Percentiles rank a stretch among this genome's conserved stretches.
Conservation (phyloP, 306 rosid species). For the Inga oerstediana region DNA sequence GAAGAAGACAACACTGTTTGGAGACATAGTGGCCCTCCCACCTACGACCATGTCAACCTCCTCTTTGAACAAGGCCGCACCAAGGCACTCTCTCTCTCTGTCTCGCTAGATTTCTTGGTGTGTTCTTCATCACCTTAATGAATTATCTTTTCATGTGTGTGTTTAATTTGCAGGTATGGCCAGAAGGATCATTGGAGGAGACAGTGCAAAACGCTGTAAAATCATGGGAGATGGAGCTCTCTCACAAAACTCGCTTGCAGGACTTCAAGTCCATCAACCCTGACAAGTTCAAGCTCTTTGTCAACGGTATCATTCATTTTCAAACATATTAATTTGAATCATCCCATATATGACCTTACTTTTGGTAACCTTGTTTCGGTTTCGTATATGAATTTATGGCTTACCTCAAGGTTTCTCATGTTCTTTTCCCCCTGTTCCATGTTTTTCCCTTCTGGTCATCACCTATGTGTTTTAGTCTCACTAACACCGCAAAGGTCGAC, state of each 20-base stretch:
- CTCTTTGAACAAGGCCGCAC: conserved; percentile 76
- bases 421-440: background rate
- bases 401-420: background rate
- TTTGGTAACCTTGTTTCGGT: background rate
- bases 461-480: background rate
- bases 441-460: background rate
- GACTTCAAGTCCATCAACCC: conserved; percentile 57
- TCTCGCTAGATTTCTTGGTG: background rate
- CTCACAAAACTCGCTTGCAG: conserved; percentile 52
- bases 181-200: conserved; percentile 58
- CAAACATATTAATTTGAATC: background rate
- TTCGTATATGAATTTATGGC: too few species aligned
- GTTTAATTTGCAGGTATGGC: conserved; percentile 50
- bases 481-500: conserved; percentile 8
- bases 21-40: conserved; percentile 82
- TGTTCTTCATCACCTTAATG: background rate
- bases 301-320: conserved; percentile 45
- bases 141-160: background rate
- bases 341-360: background rate
- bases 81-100: conserved; percentile 36
- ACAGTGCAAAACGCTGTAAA: conserved; percentile 55
- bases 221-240: conserved; percentile 65
- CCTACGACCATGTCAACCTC: conserved; percentile 51
- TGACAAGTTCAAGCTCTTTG: conserved; percentile 51
- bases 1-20: conserved; percentile 41